Conservation (phyloP, 1,284 basidiomycete genomes). For the Irpex rosettiformis region DNA sequence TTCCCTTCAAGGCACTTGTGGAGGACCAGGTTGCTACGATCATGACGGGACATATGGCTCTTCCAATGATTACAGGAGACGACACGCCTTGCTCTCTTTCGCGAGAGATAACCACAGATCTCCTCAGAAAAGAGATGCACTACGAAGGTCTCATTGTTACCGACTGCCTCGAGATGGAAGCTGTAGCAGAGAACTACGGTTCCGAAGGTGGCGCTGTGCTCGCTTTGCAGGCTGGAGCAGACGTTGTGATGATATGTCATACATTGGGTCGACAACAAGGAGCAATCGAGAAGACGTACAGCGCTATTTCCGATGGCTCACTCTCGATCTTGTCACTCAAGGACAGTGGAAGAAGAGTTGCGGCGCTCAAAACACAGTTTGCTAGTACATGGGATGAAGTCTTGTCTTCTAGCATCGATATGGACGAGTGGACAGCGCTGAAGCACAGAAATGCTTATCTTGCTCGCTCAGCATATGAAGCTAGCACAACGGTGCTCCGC, state of each 20-base stretch:
- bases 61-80: slow-evolving; percentile 50
- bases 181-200: slow-evolving; percentile 52
- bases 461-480: slow-evolving; percentile 44
- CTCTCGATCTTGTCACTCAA: slow-evolving; percentile 37
- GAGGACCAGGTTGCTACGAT: slow-evolving; percentile 44
- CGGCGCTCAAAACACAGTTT: slow-evolving; percentile 46
- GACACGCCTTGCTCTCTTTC: slow-evolving; percentile 59
- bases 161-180: slow-evolving; percentile 71
- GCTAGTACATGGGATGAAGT: slow-evolving; percentile 44
- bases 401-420: slow-evolving; percentile 26
- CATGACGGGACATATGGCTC: slow-evolving; percentile 72
- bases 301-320: slow-evolving; percentile 40
- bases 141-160: slow-evolving; percentile 60
- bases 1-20: slow-evolving; percentile 52
- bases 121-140: slow-evolving; percentile 46
- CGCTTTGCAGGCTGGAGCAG: slow-evolving; percentile 57
- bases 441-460: slow-evolving; percentile 39
- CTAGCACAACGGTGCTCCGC: slow-evolving; percentile 44
- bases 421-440: slow-evolving; percentile 30
- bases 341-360: slow-evolving; percentile 43
- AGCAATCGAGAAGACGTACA: slow-evolving; percentile 48
- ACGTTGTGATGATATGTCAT: slow-evolving; percentile 72
- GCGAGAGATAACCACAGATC: slow-evolving; percentile 43
- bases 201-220: slow-evolving; percentile 50
- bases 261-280: slow-evolving; percentile 48